These are phyloP conservation scores for Trypanosoma conorhini DNA, from an alignment of 208 protist species.

Conservation along the genomic window DNA sequence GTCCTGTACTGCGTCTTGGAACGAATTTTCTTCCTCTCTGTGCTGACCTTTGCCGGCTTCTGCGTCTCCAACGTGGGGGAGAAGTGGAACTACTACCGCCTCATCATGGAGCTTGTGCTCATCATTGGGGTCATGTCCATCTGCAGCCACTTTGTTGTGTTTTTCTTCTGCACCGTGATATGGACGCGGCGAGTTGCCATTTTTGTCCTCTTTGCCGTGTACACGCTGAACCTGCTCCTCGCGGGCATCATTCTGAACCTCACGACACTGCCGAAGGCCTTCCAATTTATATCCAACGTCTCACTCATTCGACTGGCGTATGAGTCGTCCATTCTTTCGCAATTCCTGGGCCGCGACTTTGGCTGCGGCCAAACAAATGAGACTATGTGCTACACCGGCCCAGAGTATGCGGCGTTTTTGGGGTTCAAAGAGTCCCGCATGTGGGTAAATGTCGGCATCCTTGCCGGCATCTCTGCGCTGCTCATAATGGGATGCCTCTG, in stretches of 20 bases:
- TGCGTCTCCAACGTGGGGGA: slow-evolving; percentile 46
- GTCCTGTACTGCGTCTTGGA: slow-evolving; percentile 38
- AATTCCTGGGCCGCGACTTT: slow-evolving; percentile 49
- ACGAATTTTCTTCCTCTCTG: slow-evolving; percentile 41
- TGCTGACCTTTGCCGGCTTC: slow-evolving; percentile 41
- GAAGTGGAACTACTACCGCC: slow-evolving; percentile 50
- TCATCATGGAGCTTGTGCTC: slow-evolving; percentile 51
- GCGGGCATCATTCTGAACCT: slow-evolving; percentile 68
- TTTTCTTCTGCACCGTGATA: slow-evolving; percentile 35
- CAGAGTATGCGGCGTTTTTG: slow-evolving; percentile 51
- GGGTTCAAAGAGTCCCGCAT: slow-evolving; percentile 40
- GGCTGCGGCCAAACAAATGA: slow-evolving; percentile 28
- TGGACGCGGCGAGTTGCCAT: slow-evolving; percentile 21
- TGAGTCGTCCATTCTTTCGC: slow-evolving; percentile 54
- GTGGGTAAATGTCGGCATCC: slow-evolving; percentile 49
- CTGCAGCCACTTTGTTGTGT: slow-evolving; percentile 47
- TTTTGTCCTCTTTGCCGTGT: slow-evolving; percentile 46
- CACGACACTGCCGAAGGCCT: slow-evolving; percentile 39
- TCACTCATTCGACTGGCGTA: slow-evolving; percentile 57
- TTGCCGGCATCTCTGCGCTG: slow-evolving; percentile 35
- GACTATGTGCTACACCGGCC: slow-evolving; percentile 51
- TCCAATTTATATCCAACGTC: slow-evolving; percentile 41
- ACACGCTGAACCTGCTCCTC: slow-evolving; percentile 59
- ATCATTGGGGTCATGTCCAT: slow-evolving; percentile 56
- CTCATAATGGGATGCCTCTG: slow-evolving; percentile 41